Evolutionary conservation across 768 basidiomycete species (phyloP).

Genomic region (Amanita thiersii): DNA sequence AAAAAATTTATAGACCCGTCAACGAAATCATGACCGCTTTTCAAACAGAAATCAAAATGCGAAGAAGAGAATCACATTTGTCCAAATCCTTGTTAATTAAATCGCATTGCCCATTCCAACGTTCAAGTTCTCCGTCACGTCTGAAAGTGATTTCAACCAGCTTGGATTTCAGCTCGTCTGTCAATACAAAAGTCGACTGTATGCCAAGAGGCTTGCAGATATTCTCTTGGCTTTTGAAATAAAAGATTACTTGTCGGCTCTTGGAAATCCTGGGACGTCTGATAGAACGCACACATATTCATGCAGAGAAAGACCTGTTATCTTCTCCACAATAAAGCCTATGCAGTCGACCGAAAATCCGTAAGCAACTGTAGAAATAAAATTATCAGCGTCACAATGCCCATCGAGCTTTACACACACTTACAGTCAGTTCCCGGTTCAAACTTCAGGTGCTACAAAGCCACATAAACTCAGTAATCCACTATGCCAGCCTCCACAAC

Average conservation of each 20-base stretch:
- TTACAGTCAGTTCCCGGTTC: slow-evolving; percentile 23
- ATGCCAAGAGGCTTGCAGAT: slow-evolving; percentile 24
- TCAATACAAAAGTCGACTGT: slow-evolving; percentile 19
- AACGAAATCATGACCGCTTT: slow-evolving; percentile 19
- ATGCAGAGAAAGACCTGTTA: slow-evolving; percentile 19
- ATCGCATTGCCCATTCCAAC: too few relatives aligned
- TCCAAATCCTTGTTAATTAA: too few relatives aligned
- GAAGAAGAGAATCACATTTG: slow-evolving; percentile 13
- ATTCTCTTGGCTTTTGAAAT: slow-evolving; percentile 13
- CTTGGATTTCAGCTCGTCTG: slow-evolving; percentile 15
- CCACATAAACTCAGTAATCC: too few relatives aligned
- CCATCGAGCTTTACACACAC: slow-evolving; percentile 1
- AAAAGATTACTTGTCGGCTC: slow-evolving; percentile 2
- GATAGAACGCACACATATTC: slow-evolving; percentile 19
- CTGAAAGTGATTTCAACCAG: slow-evolving; percentile 16
- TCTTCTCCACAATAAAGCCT: slow-evolving; percentile 21
- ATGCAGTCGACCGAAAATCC: slow-evolving; percentile 16
- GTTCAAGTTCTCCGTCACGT: slow-evolving; percentile 12
- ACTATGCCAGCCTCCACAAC: too few relatives aligned
- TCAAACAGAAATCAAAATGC: slow-evolving; percentile 13
- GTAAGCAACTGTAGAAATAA: slow-evolving; percentile 21
- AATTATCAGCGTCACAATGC: not conserved
- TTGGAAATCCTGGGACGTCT: not conserved
- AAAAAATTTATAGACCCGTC: slow-evolving; percentile 13
- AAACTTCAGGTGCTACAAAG: too few relatives aligned